phyloP scores from a whole-genome alignment of 768 basidiomycete genomes.

The Auricularia auricula-judae region DNA sequence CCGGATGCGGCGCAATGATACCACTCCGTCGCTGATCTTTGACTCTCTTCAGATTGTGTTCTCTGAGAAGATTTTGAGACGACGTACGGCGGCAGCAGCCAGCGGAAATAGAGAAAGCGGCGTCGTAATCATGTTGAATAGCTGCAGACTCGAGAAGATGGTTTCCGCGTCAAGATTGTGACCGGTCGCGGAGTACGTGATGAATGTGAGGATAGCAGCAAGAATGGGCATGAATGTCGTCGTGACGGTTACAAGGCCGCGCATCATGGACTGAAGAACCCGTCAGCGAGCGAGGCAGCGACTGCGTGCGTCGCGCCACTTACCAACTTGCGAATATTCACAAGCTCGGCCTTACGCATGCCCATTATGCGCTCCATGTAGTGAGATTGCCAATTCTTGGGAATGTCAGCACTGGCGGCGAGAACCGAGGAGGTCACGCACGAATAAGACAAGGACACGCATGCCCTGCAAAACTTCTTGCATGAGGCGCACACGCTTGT shows the following conservation, averaged over 20 bases:
- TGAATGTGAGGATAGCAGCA: conserved; percentile 55
- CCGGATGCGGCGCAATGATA: conserved; percentile 39
- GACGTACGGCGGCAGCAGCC: conserved; percentile 36
- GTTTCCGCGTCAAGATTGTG: conserved; percentile 41
- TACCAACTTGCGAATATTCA: background rate
- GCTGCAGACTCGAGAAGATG: conserved; percentile 46
- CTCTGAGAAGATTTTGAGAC: conserved; percentile 35
- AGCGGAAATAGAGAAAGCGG: conserved; percentile 48
- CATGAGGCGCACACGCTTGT: background rate
- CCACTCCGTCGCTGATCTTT: conserved; percentile 27
- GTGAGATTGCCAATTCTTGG: background rate
- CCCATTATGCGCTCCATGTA: background rate
- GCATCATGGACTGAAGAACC: background rate
- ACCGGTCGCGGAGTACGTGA: conserved; percentile 52
- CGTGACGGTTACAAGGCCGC: background rate
- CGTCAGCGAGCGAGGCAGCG: background rate
- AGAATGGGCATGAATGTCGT: conserved; percentile 36
- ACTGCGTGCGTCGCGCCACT: background rate
- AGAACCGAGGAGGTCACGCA: background rate
- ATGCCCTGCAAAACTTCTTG: background rate
- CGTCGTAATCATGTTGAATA: conserved; percentile 48
- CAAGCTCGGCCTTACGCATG: background rate
- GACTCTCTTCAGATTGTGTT: conserved; percentile 21
- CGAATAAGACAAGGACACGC: background rate
- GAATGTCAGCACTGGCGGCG: background rate